Conservation (phyloP, 2,329 filamentous ascomycete species). For the Xylariaceae sp. region DNA sequence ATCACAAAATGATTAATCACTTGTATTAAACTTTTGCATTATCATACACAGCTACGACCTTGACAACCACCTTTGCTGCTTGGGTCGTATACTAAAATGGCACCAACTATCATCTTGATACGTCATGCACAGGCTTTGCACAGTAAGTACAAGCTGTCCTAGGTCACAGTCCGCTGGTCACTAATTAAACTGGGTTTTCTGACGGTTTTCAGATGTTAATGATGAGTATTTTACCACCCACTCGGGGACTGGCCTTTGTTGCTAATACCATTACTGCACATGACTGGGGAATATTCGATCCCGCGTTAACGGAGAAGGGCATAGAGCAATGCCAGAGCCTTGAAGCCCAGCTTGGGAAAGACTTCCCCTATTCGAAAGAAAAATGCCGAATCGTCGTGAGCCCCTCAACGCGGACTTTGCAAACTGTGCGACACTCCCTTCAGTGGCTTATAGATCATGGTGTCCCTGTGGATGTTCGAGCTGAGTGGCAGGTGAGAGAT, state of each 20-base stretch:
- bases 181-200: background rate
- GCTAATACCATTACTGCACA: conserved; percentile 27
- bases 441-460: conserved; percentile 27
- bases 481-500: conserved; percentile 31
- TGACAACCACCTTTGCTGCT: no score
- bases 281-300: conserved; percentile 29
- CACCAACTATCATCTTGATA: conserved; percentile 38
- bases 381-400: conserved; percentile 31
- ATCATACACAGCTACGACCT: no score
- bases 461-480: conserved; percentile 28
- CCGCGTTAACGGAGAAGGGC: conserved; percentile 28
- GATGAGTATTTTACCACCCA: conserved; percentile 24
- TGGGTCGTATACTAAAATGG: no score
- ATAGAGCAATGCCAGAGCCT: conserved; percentile 27
- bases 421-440: conserved; percentile 28
- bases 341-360: conserved; percentile 20
- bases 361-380: conserved; percentile 19
- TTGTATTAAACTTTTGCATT: no score
- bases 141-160: conserved; percentile 37
- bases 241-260: conserved; percentile 3
- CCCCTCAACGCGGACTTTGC: conserved; percentile 28
- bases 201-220: conserved; percentile 22
- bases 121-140: conserved; percentile 40
- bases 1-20: no score
- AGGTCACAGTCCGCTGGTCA: background rate